A percentile compares a stretch with the other conserved stretches of the same genome.
Conservation (phyloP, 495 filamentous ascomycete species). For the Penicillium antarcticum region DNA sequence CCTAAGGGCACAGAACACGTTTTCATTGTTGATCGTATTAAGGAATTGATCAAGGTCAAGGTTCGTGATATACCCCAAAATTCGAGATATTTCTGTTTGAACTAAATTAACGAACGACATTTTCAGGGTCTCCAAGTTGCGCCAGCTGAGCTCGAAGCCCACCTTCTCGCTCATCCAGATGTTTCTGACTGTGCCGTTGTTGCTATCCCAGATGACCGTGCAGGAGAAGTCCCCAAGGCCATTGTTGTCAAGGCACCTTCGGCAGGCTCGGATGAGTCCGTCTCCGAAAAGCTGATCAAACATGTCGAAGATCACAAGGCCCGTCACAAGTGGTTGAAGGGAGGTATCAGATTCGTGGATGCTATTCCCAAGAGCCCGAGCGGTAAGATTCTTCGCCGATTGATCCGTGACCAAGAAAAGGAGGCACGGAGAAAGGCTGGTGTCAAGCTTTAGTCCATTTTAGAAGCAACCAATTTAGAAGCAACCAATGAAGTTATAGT, state of each 20-base stretch:
- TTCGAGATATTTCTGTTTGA: not conserved
- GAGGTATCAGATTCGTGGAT: constrained; percentile 75
- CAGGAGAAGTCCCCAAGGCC: constrained; percentile 85
- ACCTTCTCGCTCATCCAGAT: constrained; percentile 75
- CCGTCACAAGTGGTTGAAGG: constrained; percentile 84
- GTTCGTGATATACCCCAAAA: constrained; percentile 36
- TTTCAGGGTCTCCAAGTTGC: constrained; percentile 84
- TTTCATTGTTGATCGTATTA: constrained; percentile 83
- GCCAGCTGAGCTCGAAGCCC: constrained; percentile 86
- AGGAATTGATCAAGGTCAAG: constrained; percentile 94
- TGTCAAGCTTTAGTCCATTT: constrained; percentile 44
- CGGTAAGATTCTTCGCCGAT: constrained; percentile 83
- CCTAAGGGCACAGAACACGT: constrained; percentile 71
- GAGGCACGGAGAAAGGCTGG: constrained; percentile 62
- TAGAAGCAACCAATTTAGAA: no score
- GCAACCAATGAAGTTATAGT: no score
- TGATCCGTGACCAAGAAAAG: constrained; percentile 78
- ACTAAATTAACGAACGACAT: not conserved
- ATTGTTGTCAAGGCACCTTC: constrained; percentile 73
- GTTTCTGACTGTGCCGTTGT: constrained; percentile 87
- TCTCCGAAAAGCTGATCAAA: constrained; percentile 63
- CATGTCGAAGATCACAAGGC: constrained; percentile 82
- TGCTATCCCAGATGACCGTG: constrained; percentile 66
- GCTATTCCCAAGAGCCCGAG: constrained; percentile 84
- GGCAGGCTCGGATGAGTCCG: constrained; percentile 56